These are phyloP conservation scores for Strobilomyces echinocephalus DNA, from an alignment of 768 basidiomycete species.

Conservation along the genomic window DNA sequence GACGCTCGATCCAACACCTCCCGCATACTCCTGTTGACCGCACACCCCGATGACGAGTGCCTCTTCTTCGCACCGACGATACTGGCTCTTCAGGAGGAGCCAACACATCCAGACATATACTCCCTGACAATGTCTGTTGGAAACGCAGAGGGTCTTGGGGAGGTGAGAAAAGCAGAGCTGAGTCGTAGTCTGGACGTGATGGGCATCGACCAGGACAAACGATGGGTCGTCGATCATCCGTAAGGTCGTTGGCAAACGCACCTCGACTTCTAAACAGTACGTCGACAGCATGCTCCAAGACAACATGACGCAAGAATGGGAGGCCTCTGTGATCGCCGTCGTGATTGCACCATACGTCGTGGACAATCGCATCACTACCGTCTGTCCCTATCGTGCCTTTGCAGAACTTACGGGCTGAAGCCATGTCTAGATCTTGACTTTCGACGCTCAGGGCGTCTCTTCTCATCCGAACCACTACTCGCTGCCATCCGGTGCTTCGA, in stretches of 20 bases:
- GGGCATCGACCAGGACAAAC: constrained; percentile 50
- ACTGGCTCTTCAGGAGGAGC: constrained; percentile 40
- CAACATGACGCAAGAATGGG: constrained; percentile 66
- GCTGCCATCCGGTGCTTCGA: constrained; percentile 51
- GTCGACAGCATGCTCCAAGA: constrained; percentile 62
- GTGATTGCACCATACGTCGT: constrained; percentile 57
- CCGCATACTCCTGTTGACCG: constrained; percentile 67
- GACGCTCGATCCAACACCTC: neutral
- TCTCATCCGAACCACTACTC: constrained; percentile 83
- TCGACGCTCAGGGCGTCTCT: constrained; percentile 75
- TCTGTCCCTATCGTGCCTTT: constrained; percentile 31
- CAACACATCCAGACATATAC: constrained; percentile 36
- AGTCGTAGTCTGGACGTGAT: constrained; percentile 59
- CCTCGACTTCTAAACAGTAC: constrained; percentile 9
- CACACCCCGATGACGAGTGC: constrained; percentile 93
- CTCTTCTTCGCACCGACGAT: constrained; percentile 92
- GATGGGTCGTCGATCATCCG: constrained; percentile 68
- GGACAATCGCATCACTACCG: constrained; percentile 57
- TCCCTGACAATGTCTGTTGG: constrained; percentile 77
- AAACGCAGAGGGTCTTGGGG: constrained; percentile 74
- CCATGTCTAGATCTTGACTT: constrained; percentile 69
- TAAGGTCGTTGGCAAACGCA: constrained; percentile 35
- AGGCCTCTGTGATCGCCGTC: constrained; percentile 50
- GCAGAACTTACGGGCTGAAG: neutral
- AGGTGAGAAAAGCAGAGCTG: constrained; percentile 55